Evolutionary conservation across 345 rosid species (phyloP), one percentile per base, ranked within the genome.

Genomic region (Draba incana): DNA sequence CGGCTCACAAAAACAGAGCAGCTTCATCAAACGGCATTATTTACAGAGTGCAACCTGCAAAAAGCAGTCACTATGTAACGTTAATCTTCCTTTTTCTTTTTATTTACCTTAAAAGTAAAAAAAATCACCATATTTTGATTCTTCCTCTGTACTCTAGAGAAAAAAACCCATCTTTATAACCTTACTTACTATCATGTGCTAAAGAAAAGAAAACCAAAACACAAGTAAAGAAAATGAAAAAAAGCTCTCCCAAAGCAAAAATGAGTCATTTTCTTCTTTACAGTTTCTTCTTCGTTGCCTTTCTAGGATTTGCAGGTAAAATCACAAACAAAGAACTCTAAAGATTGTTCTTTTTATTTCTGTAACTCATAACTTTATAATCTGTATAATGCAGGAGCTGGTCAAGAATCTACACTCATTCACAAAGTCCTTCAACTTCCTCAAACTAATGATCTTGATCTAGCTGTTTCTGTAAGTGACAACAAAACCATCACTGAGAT

Each of bases 291-390:
- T 70, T 84, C 53, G 43, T 81, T 65, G 72, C 79, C 57, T 74
- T 82, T 42, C 75, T 82, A 39, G 77, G 84, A 54, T 72, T 80
- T 78, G 71, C 84, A 69, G 86, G 92, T 87, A 82, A 47, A 6
- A 54, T 1, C 10, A 53, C 28, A 50, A 50, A 42, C 8, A 35
- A 20, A 20, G 42, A 38, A 30, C 25, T 4, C 5, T 42, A n/a
- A 3, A 8, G 0, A 37, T 8, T 20, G 10, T 41, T n/a, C 14
- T 31, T n/a, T 16, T 0, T 8, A 3, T 62, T 25, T 12, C 4
- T 9, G 15, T 6, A 38, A 55, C 45, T 72, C 58, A 72, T 28
- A 64, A 27, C 38, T 20, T 46, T 16, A 33, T 28, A 37, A 45
- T 69, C 30, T 57, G 0, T 52, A 47, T 33, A 33, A 33, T 72